Base-by-base conservation (phyloP, 2,329 filamentous ascomycete genomes). In the Bisporella sp. region DNA sequence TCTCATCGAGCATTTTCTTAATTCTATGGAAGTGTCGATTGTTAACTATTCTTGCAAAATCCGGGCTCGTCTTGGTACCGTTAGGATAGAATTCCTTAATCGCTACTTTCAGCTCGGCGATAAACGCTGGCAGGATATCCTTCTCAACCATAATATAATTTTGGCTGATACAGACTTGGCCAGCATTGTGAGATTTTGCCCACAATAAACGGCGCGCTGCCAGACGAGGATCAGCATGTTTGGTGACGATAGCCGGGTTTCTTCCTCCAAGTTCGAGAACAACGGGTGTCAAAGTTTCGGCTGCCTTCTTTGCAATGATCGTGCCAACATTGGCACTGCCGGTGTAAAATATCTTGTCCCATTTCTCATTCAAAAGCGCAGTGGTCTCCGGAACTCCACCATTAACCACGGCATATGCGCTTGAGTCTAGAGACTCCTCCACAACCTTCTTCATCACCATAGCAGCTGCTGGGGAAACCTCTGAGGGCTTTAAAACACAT, bases 271-370 rank as follows among this genome's bases (percentile, higher is more conserved):
- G 81, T 73, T 99, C 93, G 44, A 97, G 81, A 6, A 84, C 79
- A 28, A 95, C 84, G 0, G 93, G 93, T 0, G 93, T 97, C 54
- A 96, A 76, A 40, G 89, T 85, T 64, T 89, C 82, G 53, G 93
- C 92, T 0, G 92, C 93, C 67, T 95, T 96, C 68, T 90, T 84
- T 45, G 89, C 81, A 47, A 97, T 84, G 63, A 97, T 91, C 64
- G 85, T 89, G 63, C 88, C 93, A 13, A 96, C 89, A 31, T 66
- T 72, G 47, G 79, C 77, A 62, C 82, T 84, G 48, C 93, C 93
- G 1, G 93, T 99, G 73, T 96, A 99, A 74, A 93, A 91, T 63
- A 99, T 95, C 78, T 96, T 97, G 72, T 95, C 91, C 85, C 91
- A 99, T 68, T 92, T 92, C 72, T 90, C 81, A 52, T 92, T 81